phyloP scores from a whole-genome alignment of 108 stramenopile species.

The Cyclostephanos tholiformis region DNA sequence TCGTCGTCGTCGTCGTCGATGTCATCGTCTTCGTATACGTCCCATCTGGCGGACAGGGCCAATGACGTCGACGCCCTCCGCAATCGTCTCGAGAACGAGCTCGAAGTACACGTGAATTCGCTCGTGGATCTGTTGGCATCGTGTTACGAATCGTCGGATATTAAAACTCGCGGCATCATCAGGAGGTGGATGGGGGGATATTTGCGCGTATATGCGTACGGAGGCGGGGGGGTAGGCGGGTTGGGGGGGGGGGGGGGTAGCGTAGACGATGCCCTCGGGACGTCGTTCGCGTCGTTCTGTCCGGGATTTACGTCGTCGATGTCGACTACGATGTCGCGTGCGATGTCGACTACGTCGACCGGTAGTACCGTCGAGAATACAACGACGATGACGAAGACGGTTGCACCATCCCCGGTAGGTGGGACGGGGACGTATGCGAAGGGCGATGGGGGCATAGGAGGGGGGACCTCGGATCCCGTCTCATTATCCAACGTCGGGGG shows the following conservation, averaged over 20 bases:
- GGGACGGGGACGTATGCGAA: too few species aligned
- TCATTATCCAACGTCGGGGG: too few species aligned
- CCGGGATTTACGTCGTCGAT: constrained; percentile 19
- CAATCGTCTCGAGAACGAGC: constrained; percentile 23
- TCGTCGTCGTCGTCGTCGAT: too few species aligned
- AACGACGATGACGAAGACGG: neutral
- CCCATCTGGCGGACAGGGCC: constrained; percentile 28
- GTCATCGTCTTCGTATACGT: constrained; percentile 21
- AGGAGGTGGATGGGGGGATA: constrained; percentile 42
- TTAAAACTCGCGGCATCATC: constrained; percentile 30
- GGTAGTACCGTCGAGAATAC: neutral
- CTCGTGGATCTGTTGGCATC: constrained; percentile 17
- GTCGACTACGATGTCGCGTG: constrained; percentile 5
- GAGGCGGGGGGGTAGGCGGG: constrained; percentile 14
- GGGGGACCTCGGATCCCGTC: too few species aligned
- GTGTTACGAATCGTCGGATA: constrained; percentile 34
- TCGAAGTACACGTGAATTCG: constrained; percentile 16
- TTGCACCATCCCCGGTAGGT: too few species aligned
- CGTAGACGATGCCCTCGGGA: constrained; percentile 16
- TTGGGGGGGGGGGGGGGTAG: neutral
- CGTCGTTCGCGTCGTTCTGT: constrained; percentile 38
- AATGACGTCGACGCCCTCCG: constrained; percentile 24
- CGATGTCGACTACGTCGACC: neutral
- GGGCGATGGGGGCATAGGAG: constrained; percentile 1
- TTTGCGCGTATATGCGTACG: constrained; percentile 25